Base-by-base conservation (phyloP, 805 yeast species). In the Diddensiella caesifluorescens region DNA sequence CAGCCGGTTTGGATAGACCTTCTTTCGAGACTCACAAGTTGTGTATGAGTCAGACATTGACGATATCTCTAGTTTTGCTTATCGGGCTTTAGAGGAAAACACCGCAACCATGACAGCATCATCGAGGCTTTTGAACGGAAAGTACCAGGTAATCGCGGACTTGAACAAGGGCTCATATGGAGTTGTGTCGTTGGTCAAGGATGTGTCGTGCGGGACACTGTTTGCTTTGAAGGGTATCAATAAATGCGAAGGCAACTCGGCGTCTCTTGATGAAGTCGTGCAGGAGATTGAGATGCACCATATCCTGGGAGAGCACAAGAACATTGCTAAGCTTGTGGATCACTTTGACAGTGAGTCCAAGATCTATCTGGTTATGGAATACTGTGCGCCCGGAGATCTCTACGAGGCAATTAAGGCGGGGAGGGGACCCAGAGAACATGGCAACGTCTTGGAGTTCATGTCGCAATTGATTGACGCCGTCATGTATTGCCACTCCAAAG, bases 111-210 rank as follows among this genome's bases (percentile, higher is more conserved):
- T 38, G 35, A 38, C 41, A 9, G 41, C n/a, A n/a, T n/a, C n/a
- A n/a, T n/a, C n/a, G n/a, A 22, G 22, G 9, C 33, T 42, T 34
- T 67, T 86, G 43, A 73, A 79, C 46, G 69, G 69, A 41, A 69
- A 83, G 42, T 90, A 87, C 64, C 65, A 68, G 44, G 80, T 80
- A 52, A 70, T 87, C 18, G 48, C 63, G 12, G 58, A 56, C 56
- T 75, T 90, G 45, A 85, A 89, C 57, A 89, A 86, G 61, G 97
- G 97, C 22, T 86, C 97, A 0, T 90, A 86, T 62, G 97, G 97
- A 38, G 74, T 83, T 35, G 97, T 90, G 5, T 79, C 94, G 2
- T 70, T 90, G 20, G 97, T 95, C 6, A 79, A 78, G 54, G 95
- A 90, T 60, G 52, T 62, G 3, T 50, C n/a, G 25, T 37, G 53